These are phyloP conservation scores for Micractinium conductrix DNA, from an alignment of 139 green algal genomes.

Conservation along the genomic window DNA sequence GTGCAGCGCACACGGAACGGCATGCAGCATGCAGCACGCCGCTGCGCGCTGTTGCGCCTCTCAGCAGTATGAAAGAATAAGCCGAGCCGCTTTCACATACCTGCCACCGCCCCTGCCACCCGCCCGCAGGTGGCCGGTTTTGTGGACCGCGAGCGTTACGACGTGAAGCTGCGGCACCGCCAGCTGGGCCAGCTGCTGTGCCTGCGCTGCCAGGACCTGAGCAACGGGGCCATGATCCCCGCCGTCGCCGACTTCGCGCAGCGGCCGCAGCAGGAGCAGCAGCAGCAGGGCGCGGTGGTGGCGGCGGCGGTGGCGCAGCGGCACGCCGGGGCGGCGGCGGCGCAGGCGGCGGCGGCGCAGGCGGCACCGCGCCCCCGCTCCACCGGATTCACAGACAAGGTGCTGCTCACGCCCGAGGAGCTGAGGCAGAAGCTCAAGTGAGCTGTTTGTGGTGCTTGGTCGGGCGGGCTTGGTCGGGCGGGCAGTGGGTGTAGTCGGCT, in stretches of 20 bases:
- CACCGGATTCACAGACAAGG: constrained; percentile 16
- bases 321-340: background rate
- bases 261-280: background rate
- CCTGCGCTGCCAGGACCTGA: constrained; percentile 79
- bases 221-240: constrained; percentile 86
- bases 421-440: constrained; percentile 70
- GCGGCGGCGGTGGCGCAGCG: constrained; percentile 13
- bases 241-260: constrained; percentile 72
- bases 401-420: constrained; percentile 79
- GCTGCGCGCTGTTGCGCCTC: background rate
- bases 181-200: constrained; percentile 77
- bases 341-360: background rate
- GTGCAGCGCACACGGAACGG: too few relatives aligned
- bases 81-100: background rate
- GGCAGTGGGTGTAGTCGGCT: too few relatives aligned
- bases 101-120: background rate
- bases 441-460: background rate
- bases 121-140: constrained; percentile 61
- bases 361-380: constrained; percentile 39
- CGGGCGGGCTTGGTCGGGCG: background rate
- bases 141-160: constrained; percentile 70
- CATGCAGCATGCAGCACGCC: too few relatives aligned
- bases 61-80: background rate
- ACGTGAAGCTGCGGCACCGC: constrained; percentile 53
- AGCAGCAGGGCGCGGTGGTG: constrained; percentile 4